Base-by-base conservation (phyloP, 2,329 filamentous ascomycete genomes). In the Fusarium sulawesiense region DNA sequence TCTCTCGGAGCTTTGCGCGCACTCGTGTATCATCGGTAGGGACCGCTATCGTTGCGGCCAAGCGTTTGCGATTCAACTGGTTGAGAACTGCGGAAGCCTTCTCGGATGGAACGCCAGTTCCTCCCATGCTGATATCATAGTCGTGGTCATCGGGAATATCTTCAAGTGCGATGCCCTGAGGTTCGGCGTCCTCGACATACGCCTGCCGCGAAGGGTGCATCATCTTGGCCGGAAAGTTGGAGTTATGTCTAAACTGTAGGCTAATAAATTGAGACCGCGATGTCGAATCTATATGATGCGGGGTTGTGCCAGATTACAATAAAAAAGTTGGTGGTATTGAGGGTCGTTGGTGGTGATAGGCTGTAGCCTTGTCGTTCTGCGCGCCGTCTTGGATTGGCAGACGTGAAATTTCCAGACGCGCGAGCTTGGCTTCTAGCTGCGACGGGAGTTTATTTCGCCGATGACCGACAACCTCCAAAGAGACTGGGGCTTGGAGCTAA, bases 21-120 rank as follows among this genome's bases (percentile, higher is more conserved):
- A 99, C 94, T 75, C 92, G 89, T 66, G 88, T 90, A 83, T 99
- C 96, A 78, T 98, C 94, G 57, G 97, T 99, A 1, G 95, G 96
- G 6, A 99, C 96, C 14, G 92, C 91, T 73, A 98, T 93, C 13
- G 92, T 92, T 20, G 94, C 94, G 13, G 94, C 94, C 76, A 93
- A 88, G 76, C 94, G 90, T 81, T 97, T 98, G 66, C 95, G 92
- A 76, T 94, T 92, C 80, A 99, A 96, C 78, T 98, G 94, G 34
- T 89, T 91, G 21, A 97, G 84, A 57, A 98, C 90, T 16, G 93
- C 93, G 4, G 93, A 94, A 5, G 93, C 93, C 78, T 93, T 93
- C 78, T 96, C 92, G 7, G 92, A 88, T 10, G 91, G 88, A 47
- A 91, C 89, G 48, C 92, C 92, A 21, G 88, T 86, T 5, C 84